Percentiles rank a stretch among this genome's conserved stretches.
These are phyloP conservation scores for Phyllosticta paracitricarpa DNA, from an alignment of 2,329 filamentous ascomycete genomes.

Conservation along the genomic window DNA sequence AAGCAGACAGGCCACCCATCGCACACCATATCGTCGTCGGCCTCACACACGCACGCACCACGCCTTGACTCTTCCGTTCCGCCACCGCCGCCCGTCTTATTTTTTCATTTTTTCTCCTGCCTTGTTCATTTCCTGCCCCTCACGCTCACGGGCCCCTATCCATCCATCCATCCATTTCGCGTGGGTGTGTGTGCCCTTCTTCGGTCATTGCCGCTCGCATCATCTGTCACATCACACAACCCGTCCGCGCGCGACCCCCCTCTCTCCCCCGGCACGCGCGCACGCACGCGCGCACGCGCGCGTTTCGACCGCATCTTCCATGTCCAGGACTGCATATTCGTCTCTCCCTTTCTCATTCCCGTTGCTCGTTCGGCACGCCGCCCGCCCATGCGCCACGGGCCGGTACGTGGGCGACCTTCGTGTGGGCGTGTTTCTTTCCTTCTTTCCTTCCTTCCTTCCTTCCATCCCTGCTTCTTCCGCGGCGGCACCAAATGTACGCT, in stretches of 20 bases:
- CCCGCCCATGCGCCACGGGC: no score
- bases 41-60: neutral
- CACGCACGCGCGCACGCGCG: neutral
- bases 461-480: no score
- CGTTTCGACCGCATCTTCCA: neutral
- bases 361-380: no score
- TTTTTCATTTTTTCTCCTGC: neutral
- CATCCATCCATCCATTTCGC: no score
- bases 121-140: neutral
- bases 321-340: neutral
- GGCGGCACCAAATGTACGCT: no score
- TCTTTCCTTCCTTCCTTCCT: no score
- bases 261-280: no score
- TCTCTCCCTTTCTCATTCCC: neutral
- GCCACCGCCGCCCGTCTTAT: neutral
- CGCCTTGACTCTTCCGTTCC: neutral
- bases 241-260: no score
- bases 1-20: neutral
- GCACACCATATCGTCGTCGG: neutral
- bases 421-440: no score
- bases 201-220: neutral
- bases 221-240: neutral
- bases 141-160: no score
- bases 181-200: neutral
- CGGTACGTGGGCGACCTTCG: no score